Base-by-base conservation (phyloP, 352 stramenopile species). In the Phytophthora tubulina region DNA sequence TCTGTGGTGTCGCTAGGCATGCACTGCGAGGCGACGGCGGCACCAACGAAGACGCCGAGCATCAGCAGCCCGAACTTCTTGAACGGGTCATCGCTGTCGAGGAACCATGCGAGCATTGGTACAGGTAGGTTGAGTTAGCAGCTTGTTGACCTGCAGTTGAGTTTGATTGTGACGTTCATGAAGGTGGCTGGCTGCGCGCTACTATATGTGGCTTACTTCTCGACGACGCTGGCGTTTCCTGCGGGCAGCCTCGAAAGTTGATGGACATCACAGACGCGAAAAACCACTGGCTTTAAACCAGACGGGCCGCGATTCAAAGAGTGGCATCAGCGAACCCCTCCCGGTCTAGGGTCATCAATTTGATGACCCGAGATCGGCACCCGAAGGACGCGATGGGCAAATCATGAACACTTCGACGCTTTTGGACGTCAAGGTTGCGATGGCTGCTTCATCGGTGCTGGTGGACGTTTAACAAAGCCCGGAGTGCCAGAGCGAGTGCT, bases 11-110 rank as follows among this genome's bases (percentile, higher is more conserved):
- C 66, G 8, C 15, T 60, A 36, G 60, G 61, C 33, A 78, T 35
- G 39, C 67, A 72, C 30, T 67, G 50, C 27, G 61, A 62, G 7
- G 63, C 67, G 6, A 79, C 51, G 0, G 56, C 38, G n/a, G 72
- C 56, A 17, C 72, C 61, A 35, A 79, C 49, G 1, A 67, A 14
- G 17, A 75, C 15, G 10, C 60, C 72, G 10, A 75, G 15, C 44
- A 75, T 51, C 21, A 79, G 10, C 30, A 68, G 57, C 27, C 72
- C 67, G n/a, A 75, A 32, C 35, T 71, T 67, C 49, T 73, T 75
- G 50, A 79, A 9, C 15, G 72, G 67, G 46, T 79, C 72, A 17
- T 79, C 61, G 44, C 31, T 64, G 36, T 70, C 49, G 7, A 79
- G 63, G 39, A 79, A 44, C 66, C 61, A 79, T 6, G 36, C 11